A percentile compares a stretch with the other conserved stretches of the same genome.
Evolutionary conservation across 2,329 filamentous ascomycete genomes (phyloP).

Genomic region (Diaporthe ampelina): DNA sequence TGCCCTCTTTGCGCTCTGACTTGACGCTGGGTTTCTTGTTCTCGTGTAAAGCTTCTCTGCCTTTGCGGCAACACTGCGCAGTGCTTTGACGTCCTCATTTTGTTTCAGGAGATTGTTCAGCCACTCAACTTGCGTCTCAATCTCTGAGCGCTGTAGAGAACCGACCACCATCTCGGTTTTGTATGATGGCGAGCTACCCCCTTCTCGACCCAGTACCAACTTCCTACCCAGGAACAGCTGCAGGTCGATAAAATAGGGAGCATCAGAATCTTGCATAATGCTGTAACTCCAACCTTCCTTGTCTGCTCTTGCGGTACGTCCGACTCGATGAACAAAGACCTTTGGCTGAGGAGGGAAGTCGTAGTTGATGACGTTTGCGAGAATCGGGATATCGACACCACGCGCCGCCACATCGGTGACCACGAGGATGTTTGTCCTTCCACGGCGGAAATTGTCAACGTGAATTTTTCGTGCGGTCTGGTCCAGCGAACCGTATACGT

Average conservation of each 20-base stretch:
- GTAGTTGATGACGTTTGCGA: conserved; percentile 98
- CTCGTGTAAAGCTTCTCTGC: conserved; percentile 94
- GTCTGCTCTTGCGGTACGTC: conserved; percentile 94
- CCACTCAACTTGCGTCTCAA: conserved; percentile 86
- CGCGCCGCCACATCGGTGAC: conserved; percentile 97
- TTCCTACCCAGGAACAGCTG: conserved; percentile 94
- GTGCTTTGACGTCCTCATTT: conserved; percentile 77
- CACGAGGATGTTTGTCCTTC: conserved; percentile 89
- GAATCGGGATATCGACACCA: conserved; percentile 96
- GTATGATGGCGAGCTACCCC: conserved; percentile 73
- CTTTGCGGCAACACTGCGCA: conserved; percentile 83
- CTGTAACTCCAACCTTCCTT: conserved; percentile 96
- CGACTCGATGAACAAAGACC: conserved; percentile 95
- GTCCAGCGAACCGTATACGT: conserved; percentile 94
- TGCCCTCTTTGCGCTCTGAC: conserved; percentile 89
- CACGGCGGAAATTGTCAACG: conserved; percentile 88
- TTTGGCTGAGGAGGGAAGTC: conserved; percentile 98
- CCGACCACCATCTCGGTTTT: conserved; percentile 89
- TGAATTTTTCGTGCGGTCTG: conserved; percentile 94
- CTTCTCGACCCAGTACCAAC: conserved; percentile 79
- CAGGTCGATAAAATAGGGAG: conserved; percentile 91
- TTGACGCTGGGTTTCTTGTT: conserved; percentile 90
- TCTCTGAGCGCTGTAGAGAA: conserved; percentile 76
- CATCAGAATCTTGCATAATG: conserved; percentile 87
- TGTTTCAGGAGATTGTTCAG: conserved; percentile 83